Percentiles rank a stretch among this genome's conserved stretches.
These are phyloP conservation scores for Alternaria ethzedia DNA, from an alignment of 2,329 filamentous ascomycete genomes.

Conservation along the genomic window DNA sequence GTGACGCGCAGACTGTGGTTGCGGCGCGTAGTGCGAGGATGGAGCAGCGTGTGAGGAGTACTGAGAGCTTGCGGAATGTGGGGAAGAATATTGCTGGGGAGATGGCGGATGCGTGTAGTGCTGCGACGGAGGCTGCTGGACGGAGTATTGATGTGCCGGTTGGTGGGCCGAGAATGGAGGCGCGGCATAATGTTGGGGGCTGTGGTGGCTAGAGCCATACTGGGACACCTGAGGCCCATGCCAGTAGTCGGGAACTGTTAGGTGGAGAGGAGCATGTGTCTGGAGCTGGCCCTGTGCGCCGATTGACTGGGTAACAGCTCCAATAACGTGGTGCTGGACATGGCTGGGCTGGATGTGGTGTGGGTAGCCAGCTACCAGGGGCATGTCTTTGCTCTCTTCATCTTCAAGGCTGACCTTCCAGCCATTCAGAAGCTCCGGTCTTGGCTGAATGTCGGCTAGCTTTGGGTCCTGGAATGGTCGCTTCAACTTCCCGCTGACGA, in stretches of 20 bases:
- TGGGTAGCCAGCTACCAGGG: conserved; percentile 36
- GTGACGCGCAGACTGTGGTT: conserved; percentile 26
- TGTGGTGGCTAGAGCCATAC: conserved; percentile 34
- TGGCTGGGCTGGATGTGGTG: conserved; percentile 39
- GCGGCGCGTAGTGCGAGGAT: conserved; percentile 27
- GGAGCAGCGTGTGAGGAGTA: conserved; percentile 25
- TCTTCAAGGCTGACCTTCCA: conserved; percentile 49
- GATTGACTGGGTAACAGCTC: conserved; percentile 27
- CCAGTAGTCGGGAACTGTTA: conserved; percentile 44
- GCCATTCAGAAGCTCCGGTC: conserved; percentile 42
- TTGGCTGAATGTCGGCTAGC: conserved; percentile 42
- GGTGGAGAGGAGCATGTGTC: conserved; percentile 33
- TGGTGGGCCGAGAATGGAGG: conserved; percentile 30
- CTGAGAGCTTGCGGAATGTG: conserved; percentile 24
- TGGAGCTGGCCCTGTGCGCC: conserved; percentile 32
- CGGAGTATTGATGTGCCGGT: conserved; percentile 27
- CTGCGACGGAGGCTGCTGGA: conserved; percentile 27
- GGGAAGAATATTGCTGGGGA: conserved; percentile 35
- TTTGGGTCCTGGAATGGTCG: conserved; percentile 45
- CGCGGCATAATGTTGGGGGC: conserved; percentile 33
- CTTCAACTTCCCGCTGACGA: conserved; percentile 53
- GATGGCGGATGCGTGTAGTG: conserved; percentile 35
- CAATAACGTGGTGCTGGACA: conserved; percentile 35
- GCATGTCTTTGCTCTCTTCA: conserved; percentile 46
- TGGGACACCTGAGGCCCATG: conserved; percentile 31